A percentile compares a stretch with the other conserved stretches of the same genome.
Conservation (phyloP, 305 asterid genomes). For the Stenogyne calaminthoides region DNA sequence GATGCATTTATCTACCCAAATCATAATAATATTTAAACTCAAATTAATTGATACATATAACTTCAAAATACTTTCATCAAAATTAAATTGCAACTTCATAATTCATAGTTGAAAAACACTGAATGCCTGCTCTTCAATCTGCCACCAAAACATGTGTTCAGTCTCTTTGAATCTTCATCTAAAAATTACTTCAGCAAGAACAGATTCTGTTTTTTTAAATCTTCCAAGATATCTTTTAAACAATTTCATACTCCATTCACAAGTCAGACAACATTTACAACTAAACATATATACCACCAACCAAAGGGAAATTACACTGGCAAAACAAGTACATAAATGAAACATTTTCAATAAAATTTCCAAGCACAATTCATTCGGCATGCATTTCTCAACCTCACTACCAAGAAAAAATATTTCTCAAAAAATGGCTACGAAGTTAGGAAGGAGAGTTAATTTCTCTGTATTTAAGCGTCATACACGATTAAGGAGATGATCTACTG, state of each 20-base stretch:
- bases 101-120: not conserved
- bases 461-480: not conserved
- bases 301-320: not conserved
- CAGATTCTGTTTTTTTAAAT: not conserved
- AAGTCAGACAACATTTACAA: not conserved
- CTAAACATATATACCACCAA: not conserved
- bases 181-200: not conserved
- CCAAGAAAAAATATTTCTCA: not conserved
- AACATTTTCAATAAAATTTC: not conserved
- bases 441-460: not conserved
- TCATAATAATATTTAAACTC: no score
- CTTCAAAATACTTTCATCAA: not conserved
- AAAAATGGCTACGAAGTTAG: not conserved
- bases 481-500: not conserved
- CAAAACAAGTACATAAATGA: not conserved
- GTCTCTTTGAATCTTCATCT: not conserved
- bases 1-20: no score
- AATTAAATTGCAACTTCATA: not conserved
- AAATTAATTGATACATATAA: not conserved
- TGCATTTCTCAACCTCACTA: not conserved
- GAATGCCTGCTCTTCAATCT: not conserved
- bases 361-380: not conserved
- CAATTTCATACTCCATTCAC: not conserved
- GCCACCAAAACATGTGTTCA: not conserved
- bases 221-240: not conserved